Percentiles rank a stretch among this genome's conserved stretches.
Conservation (phyloP, 108 stramenopile species). For the Skeletonema potamos region DNA sequence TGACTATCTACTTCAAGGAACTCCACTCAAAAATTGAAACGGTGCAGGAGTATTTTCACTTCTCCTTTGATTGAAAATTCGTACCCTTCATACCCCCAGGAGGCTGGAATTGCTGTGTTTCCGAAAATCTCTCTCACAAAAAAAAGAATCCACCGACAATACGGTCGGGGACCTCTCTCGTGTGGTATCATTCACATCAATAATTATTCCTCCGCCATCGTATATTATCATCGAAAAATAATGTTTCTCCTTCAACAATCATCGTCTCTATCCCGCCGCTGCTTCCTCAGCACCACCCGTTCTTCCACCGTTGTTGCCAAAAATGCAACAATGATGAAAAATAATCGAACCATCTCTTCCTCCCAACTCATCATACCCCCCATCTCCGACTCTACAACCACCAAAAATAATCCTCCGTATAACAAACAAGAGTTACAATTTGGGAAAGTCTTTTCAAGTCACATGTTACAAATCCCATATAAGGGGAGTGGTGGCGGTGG, state of each 20-base stretch:
- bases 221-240: no score
- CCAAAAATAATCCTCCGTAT: background rate
- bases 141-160: no score
- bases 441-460: slow-evolving; percentile 85
- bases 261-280: background rate
- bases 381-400: background rate
- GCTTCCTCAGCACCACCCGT: background rate
- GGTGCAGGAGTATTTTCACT: no score
- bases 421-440: slow-evolving; percentile 73
- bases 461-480: slow-evolving; percentile 93
- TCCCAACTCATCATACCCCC: background rate
- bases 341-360: background rate
- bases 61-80: no score
- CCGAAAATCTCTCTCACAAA: no score
- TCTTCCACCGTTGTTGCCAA: background rate
- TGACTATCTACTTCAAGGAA: no score
- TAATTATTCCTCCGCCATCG: no score
- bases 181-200: no score
- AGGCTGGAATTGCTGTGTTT: no score
- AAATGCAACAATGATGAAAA: background rate
- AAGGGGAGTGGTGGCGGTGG: slow-evolving; percentile 47
- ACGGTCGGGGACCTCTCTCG: no score
- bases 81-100: no score
- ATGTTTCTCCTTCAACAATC: background rate
- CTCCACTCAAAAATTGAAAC: no score